Conservation (phyloP, 177 flowering plant genomes). For the Vitis hybrid region DNA sequence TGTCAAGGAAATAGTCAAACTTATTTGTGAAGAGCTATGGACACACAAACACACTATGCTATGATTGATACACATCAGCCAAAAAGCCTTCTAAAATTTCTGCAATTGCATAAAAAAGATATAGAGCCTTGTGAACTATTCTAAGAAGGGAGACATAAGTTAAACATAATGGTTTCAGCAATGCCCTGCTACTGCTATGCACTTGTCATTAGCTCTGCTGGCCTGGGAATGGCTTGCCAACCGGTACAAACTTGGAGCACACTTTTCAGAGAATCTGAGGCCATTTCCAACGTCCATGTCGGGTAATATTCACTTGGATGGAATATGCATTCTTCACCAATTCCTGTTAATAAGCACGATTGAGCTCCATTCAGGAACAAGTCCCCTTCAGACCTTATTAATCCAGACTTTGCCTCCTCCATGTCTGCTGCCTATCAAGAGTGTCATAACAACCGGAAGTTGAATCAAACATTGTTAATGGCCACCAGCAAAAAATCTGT, state of each 20-base stretch:
- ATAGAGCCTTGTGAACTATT: too few species aligned
- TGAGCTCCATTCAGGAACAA: slow-evolving; percentile 62
- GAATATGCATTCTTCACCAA: slow-evolving; percentile 27
- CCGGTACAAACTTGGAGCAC: slow-evolving; percentile 61
- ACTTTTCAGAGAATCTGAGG: slow-evolving; percentile 54
- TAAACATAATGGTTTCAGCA: too few species aligned
- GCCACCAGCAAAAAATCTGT: neutral
- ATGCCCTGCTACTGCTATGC: too few species aligned
- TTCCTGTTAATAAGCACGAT: slow-evolving; percentile 23
- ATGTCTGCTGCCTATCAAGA: slow-evolving; percentile 64
- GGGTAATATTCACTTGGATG: slow-evolving; percentile 63
- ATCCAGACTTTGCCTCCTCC: slow-evolving; percentile 52
- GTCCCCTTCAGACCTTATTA: slow-evolving; percentile 80
- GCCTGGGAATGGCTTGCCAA: slow-evolving; percentile 63
- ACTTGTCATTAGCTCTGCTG: slow-evolving; percentile 25
- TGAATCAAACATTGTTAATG: neutral
- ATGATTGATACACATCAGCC: too few species aligned
- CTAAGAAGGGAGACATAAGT: too few species aligned
- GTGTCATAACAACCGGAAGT: neutral
- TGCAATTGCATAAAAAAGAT: too few species aligned
- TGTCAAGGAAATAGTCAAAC: too few species aligned
- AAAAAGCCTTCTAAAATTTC: too few species aligned
- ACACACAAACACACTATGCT: too few species aligned
- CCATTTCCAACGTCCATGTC: slow-evolving; percentile 65
- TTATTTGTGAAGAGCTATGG: too few species aligned